Conservation (phyloP, 768 basidiomycete species). For the Suillus cothurnatus region DNA sequence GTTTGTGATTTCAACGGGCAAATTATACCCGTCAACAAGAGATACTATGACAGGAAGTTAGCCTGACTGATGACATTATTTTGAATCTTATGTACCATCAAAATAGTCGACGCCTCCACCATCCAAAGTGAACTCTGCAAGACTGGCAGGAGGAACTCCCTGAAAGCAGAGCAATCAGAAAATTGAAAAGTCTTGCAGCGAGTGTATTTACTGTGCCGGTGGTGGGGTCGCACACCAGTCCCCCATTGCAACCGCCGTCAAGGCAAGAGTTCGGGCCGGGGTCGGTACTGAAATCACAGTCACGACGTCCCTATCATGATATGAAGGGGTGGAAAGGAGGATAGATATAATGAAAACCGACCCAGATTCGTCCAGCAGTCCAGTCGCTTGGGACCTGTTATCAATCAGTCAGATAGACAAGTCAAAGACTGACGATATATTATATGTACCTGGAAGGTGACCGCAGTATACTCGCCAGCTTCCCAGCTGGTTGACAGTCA, state of each 20-base stretch:
- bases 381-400: slow-evolving; percentile 60
- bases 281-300: slow-evolving; percentile 61
- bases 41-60: slow-evolving; percentile 44
- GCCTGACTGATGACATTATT: background rate
- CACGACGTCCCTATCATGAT: slow-evolving; percentile 44
- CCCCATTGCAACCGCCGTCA: slow-evolving; percentile 71
- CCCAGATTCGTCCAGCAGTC: slow-evolving; percentile 70
- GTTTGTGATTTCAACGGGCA: slow-evolving; percentile 61
- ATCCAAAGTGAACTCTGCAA: slow-evolving; percentile 70
- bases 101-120: slow-evolving; percentile 53
- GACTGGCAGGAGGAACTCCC: slow-evolving; percentile 69
- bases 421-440: background rate
- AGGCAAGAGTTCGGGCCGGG: slow-evolving; percentile 59
- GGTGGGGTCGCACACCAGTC: slow-evolving; percentile 53
- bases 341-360: slow-evolving; percentile 14
- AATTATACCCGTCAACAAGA: slow-evolving; percentile 66
- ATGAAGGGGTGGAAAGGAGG: slow-evolving; percentile 4
- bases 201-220: slow-evolving; percentile 47
- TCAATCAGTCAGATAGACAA: background rate
- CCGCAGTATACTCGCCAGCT: slow-evolving; percentile 28
- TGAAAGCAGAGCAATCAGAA: slow-evolving; percentile 18
- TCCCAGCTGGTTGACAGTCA: slow-evolving; percentile 32
- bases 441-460: slow-evolving; percentile 28
- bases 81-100: slow-evolving; percentile 44
- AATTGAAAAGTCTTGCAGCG: background rate